Evolutionary conservation across 2,329 filamentous ascomycete genomes (phyloP).

Genomic region (Aureobasidium namibiae): DNA sequence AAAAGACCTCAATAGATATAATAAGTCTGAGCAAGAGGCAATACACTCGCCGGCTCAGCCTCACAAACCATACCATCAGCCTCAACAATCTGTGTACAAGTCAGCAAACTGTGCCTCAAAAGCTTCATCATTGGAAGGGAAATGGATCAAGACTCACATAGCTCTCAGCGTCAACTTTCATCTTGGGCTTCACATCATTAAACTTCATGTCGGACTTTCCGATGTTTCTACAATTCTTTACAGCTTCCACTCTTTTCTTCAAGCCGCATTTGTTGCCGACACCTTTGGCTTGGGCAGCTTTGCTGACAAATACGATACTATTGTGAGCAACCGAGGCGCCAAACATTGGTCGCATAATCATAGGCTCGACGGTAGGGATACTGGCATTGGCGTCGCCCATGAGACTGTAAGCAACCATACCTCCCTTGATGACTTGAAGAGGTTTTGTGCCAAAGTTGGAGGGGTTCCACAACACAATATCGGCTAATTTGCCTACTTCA

Average conservation of each 20-base stretch:
- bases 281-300: slow-evolving; percentile 60
- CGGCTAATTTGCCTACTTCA: slow-evolving; percentile 82
- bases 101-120: slow-evolving; percentile 14
- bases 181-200: slow-evolving; percentile 74
- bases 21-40: slow-evolving; percentile 71
- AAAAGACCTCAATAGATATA: slow-evolving; percentile 59
- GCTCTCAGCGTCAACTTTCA: slow-evolving; percentile 85
- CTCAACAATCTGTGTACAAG: slow-evolving; percentile 52
- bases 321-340: slow-evolving; percentile 62
- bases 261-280: slow-evolving; percentile 64
- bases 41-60: slow-evolving; percentile 59
- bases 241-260: slow-evolving; percentile 70
- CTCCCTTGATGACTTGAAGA: slow-evolving; percentile 71
- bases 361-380: slow-evolving; percentile 80
- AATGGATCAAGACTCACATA: slow-evolving; percentile 47
- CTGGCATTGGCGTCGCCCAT: slow-evolving; percentile 58
- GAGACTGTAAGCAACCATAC: slow-evolving; percentile 71
- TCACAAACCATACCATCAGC: slow-evolving; percentile 69
- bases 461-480: slow-evolving; percentile 81
- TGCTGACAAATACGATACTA: slow-evolving; percentile 76
- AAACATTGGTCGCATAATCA: slow-evolving; percentile 81
- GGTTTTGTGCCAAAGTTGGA: slow-evolving; percentile 85
- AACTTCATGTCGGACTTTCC: slow-evolving; percentile 85
- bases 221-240: slow-evolving; percentile 65
- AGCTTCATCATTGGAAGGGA: neutral